These are phyloP conservation scores for Microdochium trichocladiopsis DNA, from an alignment of 2,329 filamentous ascomycete species.

Conservation along the genomic window DNA sequence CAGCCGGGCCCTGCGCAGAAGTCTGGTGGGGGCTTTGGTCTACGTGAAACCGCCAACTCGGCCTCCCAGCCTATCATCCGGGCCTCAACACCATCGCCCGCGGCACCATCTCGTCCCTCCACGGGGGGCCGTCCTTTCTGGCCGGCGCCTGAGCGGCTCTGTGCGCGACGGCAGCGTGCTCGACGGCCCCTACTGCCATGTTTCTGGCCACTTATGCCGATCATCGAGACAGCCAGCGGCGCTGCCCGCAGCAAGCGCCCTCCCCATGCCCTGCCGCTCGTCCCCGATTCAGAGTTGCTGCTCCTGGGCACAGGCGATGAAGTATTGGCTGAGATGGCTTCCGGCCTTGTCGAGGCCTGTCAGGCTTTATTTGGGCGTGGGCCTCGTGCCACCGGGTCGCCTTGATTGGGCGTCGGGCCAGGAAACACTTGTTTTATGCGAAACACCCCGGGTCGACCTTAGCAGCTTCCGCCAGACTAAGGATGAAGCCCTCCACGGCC, in stretches of 20 bases:
- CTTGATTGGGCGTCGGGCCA: constrained; percentile 15
- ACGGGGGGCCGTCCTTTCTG: not conserved
- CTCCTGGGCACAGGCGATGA: constrained; percentile 2
- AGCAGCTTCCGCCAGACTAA: not conserved
- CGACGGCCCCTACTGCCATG: too few relatives aligned
- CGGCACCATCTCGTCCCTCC: not conserved
- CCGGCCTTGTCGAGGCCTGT: constrained; percentile 8
- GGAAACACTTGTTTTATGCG: constrained; percentile 13
- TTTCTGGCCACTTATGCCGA: too few relatives aligned
- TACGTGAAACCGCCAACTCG: not conserved
- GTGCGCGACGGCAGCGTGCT: too few relatives aligned
- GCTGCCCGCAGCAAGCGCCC: not conserved
- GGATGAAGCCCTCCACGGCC: constrained; percentile 1
- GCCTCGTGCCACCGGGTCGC: constrained; percentile 10
- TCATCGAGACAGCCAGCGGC: too few relatives aligned
- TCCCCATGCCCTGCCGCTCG: not conserved
- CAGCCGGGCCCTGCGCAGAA: too few relatives aligned
- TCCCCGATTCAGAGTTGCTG: not conserved
- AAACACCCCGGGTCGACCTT: constrained; percentile 10
- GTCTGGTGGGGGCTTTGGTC: too few relatives aligned
- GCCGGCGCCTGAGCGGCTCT: not conserved
- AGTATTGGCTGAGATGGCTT: constrained; percentile 7
- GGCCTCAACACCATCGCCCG: not conserved
- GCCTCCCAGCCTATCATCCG: not conserved
- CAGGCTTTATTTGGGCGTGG: constrained; percentile 14